A percentile compares a stretch with the other conserved stretches of the same genome.
These are phyloP conservation scores for Mycena vulgaris DNA, from an alignment of 768 basidiomycete genomes.

Conservation along the genomic window DNA sequence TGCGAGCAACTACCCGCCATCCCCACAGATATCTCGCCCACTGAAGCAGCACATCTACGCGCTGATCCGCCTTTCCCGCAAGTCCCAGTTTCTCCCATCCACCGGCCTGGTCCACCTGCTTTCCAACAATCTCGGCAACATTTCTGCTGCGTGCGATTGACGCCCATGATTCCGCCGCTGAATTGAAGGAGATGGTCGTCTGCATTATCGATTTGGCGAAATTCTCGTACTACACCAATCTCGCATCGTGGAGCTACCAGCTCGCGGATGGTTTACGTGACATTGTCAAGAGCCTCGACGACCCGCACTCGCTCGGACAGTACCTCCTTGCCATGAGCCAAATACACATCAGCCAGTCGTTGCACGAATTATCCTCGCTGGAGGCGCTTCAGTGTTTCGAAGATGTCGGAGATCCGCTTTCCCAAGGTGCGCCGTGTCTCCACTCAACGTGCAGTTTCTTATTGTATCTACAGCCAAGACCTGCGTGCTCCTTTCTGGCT, in stretches of 20 bases:
- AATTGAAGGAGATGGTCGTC: background rate
- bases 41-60: background rate
- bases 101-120: conserved; percentile 7
- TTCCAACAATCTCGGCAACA: conserved; percentile 5
- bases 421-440: background rate
- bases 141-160: background rate
- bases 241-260: conserved; percentile 18
- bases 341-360: background rate
- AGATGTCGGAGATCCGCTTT: background rate
- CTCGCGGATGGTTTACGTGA: background rate
- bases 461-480: background rate
- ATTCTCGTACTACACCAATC: conserved; percentile 12
- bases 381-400: conserved; percentile 17
- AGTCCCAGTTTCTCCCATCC: conserved; percentile 3
- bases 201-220: conserved; percentile 2
- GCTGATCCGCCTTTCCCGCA: conserved; percentile 5
- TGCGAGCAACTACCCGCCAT: background rate
- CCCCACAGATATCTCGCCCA: background rate
- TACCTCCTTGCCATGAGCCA: conserved; percentile 3
- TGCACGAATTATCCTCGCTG: background rate
- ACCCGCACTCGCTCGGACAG: background rate
- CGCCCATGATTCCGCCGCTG: background rate
- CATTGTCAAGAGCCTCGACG: background rate
- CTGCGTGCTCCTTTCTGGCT: background rate
- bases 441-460: background rate